Evolutionary conservation across 2,329 filamentous ascomycete genomes (phyloP), one percentile per base, ranked within the genome.

Genomic region (Davidsoniella eucalypti): DNA sequence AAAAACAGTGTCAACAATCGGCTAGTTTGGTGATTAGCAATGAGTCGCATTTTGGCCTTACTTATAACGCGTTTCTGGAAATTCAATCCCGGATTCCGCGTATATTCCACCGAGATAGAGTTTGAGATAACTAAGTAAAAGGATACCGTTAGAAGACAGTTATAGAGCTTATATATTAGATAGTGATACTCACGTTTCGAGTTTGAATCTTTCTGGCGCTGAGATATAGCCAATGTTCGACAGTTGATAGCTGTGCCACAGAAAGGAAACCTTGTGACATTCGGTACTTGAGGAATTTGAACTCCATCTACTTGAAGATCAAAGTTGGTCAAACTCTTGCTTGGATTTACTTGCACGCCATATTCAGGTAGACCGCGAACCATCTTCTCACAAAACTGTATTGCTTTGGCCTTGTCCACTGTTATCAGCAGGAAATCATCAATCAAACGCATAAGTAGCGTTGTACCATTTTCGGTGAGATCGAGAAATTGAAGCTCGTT

Each of bases 391-490:
- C 94, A 70, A 60, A 98, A 96, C 1, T 66, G 68, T 52, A 70
- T 69, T 0, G 87, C 90, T 58, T 88, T 78, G 6, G 63, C 56
- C 49, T 65, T 68, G 45, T 85, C 72, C 0, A 80, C 78, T 0
- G 84, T 94, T 58, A 98, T 80, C 43, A 98, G 75, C 4, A 96
- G 69, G 57, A 96, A 98, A 59, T 98, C 92, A 57, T 98, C 92
- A 40, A 49, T 49, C 2, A 49, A 23, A 5, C 51, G 51, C 46
- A 49, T 49, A 23, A 49, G 46, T 2, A 49, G 16, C 4, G 46
- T 26, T 7, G 47, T 40, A 23, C 18, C 18, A 16, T 33, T 45
- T 6, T 18, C 16, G 18, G 5, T 14, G 8, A 29, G 38, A 2
- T 40, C 23, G 14, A 92, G 64, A 59, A 95, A 96, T 0, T 59